Conservation (phyloP, 371 early-diverging fungal species). For the Smittium mucronatum region DNA sequence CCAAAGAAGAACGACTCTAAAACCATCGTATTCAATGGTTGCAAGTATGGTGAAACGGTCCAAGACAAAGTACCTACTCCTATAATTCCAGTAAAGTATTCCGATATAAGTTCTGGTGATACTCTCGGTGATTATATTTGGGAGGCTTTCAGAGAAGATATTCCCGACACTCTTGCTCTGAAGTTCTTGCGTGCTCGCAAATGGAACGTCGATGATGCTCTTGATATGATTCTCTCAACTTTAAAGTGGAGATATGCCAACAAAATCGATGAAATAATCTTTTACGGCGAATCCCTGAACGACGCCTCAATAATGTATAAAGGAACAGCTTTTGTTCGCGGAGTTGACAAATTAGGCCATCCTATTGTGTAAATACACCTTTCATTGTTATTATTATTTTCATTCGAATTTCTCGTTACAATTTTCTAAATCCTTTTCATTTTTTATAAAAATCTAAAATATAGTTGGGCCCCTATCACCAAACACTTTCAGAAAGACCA, state of each 20-base stretch:
- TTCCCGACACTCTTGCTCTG: constrained; percentile 39
- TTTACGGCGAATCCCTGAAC: constrained; percentile 32
- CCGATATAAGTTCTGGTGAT: constrained; percentile 34
- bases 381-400: neutral
- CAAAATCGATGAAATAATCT: constrained; percentile 32
- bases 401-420: neutral
- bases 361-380: constrained; percentile 37
- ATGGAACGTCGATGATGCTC: constrained; percentile 40
- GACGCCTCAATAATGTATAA: constrained; percentile 32
- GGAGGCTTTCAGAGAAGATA: constrained; percentile 35
- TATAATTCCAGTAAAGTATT: constrained; percentile 32
- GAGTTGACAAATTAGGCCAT: constrained; percentile 35
- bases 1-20: constrained; percentile 26
- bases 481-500: constrained; percentile 40
- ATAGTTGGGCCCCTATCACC: constrained; percentile 47
- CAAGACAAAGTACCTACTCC: constrained; percentile 25
- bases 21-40: constrained; percentile 26
- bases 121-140: constrained; percentile 24
- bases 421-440: neutral
- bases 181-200: constrained; percentile 47
- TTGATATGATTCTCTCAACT: constrained; percentile 34
- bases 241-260: constrained; percentile 37
- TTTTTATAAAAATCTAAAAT: constrained; percentile 1
- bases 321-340: constrained; percentile 37
- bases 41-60: constrained; percentile 38